phyloP scores from a whole-genome alignment of 108 stramenopile genomes.

The Halocafeteria seosinensis region DNA sequence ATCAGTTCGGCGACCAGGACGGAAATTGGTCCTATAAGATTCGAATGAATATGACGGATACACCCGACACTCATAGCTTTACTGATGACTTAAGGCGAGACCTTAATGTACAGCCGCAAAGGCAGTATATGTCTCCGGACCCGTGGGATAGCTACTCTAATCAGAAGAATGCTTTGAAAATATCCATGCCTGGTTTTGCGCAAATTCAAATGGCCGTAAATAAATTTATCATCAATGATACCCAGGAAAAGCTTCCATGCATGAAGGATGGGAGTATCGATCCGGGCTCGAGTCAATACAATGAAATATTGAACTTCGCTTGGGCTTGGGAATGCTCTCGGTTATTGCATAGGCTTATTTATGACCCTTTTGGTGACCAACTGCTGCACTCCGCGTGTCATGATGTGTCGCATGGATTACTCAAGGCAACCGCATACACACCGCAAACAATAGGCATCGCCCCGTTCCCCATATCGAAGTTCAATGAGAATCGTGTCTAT shows the following conservation, averaged over 20 bases:
- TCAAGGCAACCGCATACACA: not conserved
- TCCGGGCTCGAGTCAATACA: not conserved
- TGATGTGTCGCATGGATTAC: not conserved
- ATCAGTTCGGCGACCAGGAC: not conserved
- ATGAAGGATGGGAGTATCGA: too few species aligned
- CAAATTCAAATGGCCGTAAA: not conserved
- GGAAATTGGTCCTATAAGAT: not conserved
- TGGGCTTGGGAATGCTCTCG: not conserved
- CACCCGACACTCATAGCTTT: not conserved
- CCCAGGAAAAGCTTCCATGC: not conserved
- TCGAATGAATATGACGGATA: not conserved
- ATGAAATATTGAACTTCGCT: not conserved
- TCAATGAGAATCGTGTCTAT: conserved; percentile 3
- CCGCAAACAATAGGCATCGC: conserved; percentile 3
- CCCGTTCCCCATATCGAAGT: conserved; percentile 5
- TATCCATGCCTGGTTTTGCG: not conserved
- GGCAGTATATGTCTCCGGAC: not conserved
- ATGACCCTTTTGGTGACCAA: not conserved
- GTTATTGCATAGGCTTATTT: not conserved
- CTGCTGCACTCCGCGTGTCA: too few species aligned
- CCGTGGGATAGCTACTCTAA: not conserved
- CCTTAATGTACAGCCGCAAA: not conserved
- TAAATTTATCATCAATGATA: not conserved
- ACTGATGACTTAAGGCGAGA: not conserved
- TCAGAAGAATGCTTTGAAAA: not conserved